A percentile compares a stretch with the other conserved stretches of the same genome.
Evolutionary conservation across 768 basidiomycete species (phyloP).

Genomic region (Mycena galericulata): DNA sequence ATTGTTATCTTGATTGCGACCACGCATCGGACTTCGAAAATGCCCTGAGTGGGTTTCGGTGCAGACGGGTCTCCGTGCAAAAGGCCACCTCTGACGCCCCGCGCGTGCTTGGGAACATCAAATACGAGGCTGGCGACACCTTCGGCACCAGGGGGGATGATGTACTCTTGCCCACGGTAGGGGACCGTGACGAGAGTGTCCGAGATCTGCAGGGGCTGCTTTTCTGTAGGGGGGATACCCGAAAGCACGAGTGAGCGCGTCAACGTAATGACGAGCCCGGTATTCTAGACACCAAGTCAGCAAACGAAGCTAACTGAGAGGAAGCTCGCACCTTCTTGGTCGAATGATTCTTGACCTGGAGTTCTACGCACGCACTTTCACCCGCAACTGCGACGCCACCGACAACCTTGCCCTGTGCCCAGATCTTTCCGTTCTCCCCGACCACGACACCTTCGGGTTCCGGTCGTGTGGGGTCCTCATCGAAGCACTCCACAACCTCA

Average conservation of each 20-base stretch:
- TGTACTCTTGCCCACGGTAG: slow-evolving; percentile 82
- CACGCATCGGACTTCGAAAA: slow-evolving; percentile 78
- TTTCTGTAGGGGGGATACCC: slow-evolving; percentile 50
- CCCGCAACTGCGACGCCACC: slow-evolving; percentile 76
- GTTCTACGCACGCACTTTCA: slow-evolving; percentile 75
- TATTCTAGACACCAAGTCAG: slow-evolving; percentile 61
- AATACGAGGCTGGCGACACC: slow-evolving; percentile 85
- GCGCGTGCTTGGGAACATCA: slow-evolving; percentile 76
- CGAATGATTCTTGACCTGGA: slow-evolving; percentile 88
- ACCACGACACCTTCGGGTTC: slow-evolving; percentile 73
- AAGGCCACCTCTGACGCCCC: slow-evolving; percentile 72
- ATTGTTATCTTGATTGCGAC: slow-evolving; percentile 75
- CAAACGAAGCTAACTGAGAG: slow-evolving; percentile 13
- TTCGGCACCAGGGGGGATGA: slow-evolving; percentile 77
- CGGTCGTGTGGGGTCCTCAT: slow-evolving; percentile 49
- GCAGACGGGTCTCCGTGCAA: slow-evolving; percentile 65
- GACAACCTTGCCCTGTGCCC: slow-evolving; percentile 76
- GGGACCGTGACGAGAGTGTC: slow-evolving; percentile 78
- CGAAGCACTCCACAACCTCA: slow-evolving; percentile 72
- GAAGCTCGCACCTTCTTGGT: slow-evolving; percentile 71
- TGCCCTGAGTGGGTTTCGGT: slow-evolving; percentile 55
- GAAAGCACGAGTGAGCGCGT: slow-evolving; percentile 72
- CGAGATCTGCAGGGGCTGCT: slow-evolving; percentile 68
- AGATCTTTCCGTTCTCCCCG: slow-evolving; percentile 84
- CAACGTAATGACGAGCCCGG: slow-evolving; percentile 71